phyloP scores from a whole-genome alignment of 208 protist genomes.

The Crithidia brevicula region DNA sequence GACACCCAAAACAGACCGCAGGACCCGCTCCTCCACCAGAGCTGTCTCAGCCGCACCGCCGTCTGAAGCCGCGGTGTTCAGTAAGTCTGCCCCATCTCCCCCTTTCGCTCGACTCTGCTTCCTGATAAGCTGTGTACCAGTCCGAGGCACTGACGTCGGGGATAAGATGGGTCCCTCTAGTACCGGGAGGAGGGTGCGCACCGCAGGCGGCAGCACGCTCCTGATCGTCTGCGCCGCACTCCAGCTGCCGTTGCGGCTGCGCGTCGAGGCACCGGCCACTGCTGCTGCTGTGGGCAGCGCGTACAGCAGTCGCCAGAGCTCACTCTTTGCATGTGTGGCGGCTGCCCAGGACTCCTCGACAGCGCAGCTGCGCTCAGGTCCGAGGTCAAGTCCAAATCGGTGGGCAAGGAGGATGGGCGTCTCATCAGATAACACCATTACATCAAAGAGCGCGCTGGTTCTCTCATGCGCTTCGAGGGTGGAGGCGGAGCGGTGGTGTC shows the following conservation, averaged over 20 bases:
- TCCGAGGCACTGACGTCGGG: too few relatives aligned
- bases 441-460: slow-evolving; percentile 40
- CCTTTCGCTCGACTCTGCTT: too few relatives aligned
- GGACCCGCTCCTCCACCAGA: slow-evolving; percentile 12
- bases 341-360: slow-evolving; percentile 57
- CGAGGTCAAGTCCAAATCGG: slow-evolving; percentile 20
- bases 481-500: slow-evolving; percentile 6
- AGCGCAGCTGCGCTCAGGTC: slow-evolving; percentile 14
- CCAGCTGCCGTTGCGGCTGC: slow-evolving; percentile 2
- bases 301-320: slow-evolving; percentile 31
- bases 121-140: too few relatives aligned
- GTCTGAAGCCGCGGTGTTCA: too few relatives aligned
- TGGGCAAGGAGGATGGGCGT: slow-evolving; percentile 20
- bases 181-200: slow-evolving; percentile 4
- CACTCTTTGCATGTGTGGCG: slow-evolving; percentile 22
- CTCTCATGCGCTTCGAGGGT: not conserved
- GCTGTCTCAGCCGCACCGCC: too few relatives aligned
- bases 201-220: slow-evolving; percentile 14
- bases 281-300: slow-evolving; percentile 25
- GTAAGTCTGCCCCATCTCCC: too few relatives aligned
- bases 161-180: not conserved
- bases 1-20: slow-evolving; percentile 18
- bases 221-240: slow-evolving; percentile 10
- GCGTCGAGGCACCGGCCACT: not conserved
- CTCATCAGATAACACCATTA: slow-evolving; percentile 33